Conservation (phyloP, 2,329 filamentous ascomycete species). For the Apiospora saccharicola region DNA sequence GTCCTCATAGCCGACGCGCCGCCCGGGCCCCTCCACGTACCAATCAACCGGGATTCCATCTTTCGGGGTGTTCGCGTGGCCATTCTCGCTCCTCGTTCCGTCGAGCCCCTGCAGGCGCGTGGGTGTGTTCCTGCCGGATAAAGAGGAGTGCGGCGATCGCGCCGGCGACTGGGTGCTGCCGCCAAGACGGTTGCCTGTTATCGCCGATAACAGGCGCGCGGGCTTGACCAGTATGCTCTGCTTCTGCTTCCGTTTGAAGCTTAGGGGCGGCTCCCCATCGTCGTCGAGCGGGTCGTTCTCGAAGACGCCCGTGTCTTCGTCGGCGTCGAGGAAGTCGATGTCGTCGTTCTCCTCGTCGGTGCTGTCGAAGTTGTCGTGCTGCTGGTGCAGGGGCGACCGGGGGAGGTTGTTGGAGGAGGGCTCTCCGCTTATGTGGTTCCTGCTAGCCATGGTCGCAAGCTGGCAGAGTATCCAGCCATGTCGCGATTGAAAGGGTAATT, state of each 20-base stretch:
- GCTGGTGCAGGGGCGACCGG: constrained; percentile 31
- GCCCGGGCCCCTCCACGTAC: constrained; percentile 88
- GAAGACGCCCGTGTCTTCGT: constrained; percentile 47
- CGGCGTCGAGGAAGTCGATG: constrained; percentile 39
- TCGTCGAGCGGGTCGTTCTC: constrained; percentile 62
- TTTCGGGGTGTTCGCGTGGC: constrained; percentile 44
- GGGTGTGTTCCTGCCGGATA: constrained; percentile 36
- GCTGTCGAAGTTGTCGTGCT: constrained; percentile 43
- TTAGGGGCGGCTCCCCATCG: constrained; percentile 57
- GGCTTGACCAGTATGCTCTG: constrained; percentile 55
- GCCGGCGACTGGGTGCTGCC: constrained; percentile 23
- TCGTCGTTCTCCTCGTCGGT: constrained; percentile 37
- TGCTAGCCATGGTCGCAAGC: constrained; percentile 41
- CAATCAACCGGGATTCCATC: constrained; percentile 72
- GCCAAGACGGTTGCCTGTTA: constrained; percentile 48
- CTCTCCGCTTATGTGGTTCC: constrained; percentile 37
- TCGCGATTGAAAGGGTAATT: constrained; percentile 29
- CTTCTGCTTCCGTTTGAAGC: constrained; percentile 76
- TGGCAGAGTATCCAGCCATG: constrained; percentile 38
- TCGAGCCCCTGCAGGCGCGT: constrained; percentile 36
- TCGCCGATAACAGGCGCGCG: constrained; percentile 56
- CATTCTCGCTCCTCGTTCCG: constrained; percentile 25
- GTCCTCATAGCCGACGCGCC: constrained; percentile 93
- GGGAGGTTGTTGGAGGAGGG: constrained; percentile 27
- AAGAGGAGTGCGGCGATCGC: constrained; percentile 27